A percentile compares a stretch with the other conserved stretches of the same genome.
These are phyloP conservation scores for Euphrasia confusa DNA, from an alignment of 257 asterid genomes.

Conservation along the genomic window DNA sequence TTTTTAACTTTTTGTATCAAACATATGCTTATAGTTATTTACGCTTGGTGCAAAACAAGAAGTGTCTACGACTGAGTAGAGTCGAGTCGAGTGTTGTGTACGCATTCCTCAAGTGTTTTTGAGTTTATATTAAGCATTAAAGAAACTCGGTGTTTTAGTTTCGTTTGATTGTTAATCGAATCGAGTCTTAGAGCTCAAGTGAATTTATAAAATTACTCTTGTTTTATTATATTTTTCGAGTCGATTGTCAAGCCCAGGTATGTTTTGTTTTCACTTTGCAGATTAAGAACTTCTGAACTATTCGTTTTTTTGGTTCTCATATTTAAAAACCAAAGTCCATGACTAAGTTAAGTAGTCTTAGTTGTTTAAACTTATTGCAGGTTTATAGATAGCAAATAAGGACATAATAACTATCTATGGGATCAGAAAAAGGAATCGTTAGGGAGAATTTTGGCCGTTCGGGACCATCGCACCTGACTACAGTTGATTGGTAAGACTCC, in stretches of 20 bases:
- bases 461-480: conserved; percentile 72
- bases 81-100: no score
- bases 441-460: conserved; percentile 57
- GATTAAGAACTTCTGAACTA: not conserved
- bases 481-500: conserved; percentile 63
- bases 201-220: not conserved
- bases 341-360: not conserved
- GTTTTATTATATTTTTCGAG: not conserved
- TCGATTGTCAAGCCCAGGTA: not conserved
- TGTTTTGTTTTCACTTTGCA: not conserved
- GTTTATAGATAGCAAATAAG: conserved; percentile 21
- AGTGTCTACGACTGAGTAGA: no score
- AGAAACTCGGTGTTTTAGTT: no score
- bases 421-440: conserved; percentile 45
- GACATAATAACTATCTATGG: conserved; percentile 26
- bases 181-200: not conserved
- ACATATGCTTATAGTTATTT: not conserved
- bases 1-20: not conserved
- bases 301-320: not conserved
- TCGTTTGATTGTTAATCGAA: no score
- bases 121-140: no score
- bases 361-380: conserved; percentile 26
- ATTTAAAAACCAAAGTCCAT: not conserved
- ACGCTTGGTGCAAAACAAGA: not conserved
- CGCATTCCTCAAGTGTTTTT: no score